Evolutionary conservation across 306 rosid genomes (phyloP).

Genomic region (Cyclanthera cordifolia): DNA sequence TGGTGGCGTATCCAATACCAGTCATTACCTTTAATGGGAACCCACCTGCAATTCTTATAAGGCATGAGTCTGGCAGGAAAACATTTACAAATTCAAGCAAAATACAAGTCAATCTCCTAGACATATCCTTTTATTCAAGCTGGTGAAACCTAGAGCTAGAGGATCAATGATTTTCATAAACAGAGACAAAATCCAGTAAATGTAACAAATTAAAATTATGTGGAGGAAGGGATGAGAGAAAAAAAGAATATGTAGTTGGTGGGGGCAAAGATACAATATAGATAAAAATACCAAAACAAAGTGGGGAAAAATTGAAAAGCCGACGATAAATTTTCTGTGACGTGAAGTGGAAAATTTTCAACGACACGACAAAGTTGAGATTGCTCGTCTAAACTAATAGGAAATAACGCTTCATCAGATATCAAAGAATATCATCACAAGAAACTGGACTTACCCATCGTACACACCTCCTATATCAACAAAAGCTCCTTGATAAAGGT

Average conservation of each 20-base stretch:
- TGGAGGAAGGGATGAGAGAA: not conserved
- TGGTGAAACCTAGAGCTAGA: not conserved
- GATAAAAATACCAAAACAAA: not conserved
- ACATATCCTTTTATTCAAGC: not conserved
- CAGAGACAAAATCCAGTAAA: not conserved
- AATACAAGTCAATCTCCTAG: not conserved
- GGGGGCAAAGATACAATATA: not conserved
- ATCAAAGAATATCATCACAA: not conserved
- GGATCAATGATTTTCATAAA: not conserved
- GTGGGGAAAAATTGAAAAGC: not conserved
- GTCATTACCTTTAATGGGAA: constrained; percentile 83
- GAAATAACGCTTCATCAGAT: not conserved
- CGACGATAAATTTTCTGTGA: not conserved
- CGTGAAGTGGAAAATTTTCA: not conserved
- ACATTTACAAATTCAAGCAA: constrained; percentile 6
- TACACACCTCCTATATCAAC: constrained; percentile 94
- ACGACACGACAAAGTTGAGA: not conserved
- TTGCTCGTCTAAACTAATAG: not conserved
- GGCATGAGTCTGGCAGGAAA: constrained; percentile 24
- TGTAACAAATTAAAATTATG: not conserved
- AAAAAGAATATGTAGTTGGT: not conserved
- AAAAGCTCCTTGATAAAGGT: constrained; percentile 96
- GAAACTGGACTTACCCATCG: constrained; percentile 55
- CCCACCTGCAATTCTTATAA: constrained; percentile 49
- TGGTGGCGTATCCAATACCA: constrained; percentile 99